Base-by-base conservation (phyloP, 148 eudicot species). In the Selenicereus undatus region DNA sequence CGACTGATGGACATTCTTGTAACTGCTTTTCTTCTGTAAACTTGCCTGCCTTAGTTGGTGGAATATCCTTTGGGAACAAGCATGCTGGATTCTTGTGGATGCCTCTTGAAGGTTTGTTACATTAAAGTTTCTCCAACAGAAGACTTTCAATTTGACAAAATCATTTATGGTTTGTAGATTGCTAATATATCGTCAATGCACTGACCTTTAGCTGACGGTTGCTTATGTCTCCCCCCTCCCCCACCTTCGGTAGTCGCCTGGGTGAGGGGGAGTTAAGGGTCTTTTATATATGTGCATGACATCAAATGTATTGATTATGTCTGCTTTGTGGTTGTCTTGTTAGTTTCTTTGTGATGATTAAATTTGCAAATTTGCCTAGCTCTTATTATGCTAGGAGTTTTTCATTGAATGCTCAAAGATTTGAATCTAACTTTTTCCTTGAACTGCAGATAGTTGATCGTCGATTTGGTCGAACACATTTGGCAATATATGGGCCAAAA, bases 401-500 rank as follows among this genome's bases (percentile, higher is more conserved):
- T 68, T 68, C 18, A 60, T 62, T 69, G 68, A 69, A 9, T 76
- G 24, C 35, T 71, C 22, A 45, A 48, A 50, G 22, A 45, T 29
- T 36, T 71, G 54, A 18, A 8, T 27, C 65, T 13, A 20, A 54
- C 18, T 75, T 73, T 52, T 13, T 32, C 11, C 51, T 77, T 45
- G 30, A 82, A 73, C 4, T 92, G 91, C 90, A 95, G 96, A 90
- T 95, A 73, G 84, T 92, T 79, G 98, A 95, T 82, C 89, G 97
- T 76, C 85, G 98, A 68, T 93, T 95, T 90, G 97, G 98, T 26
- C 88, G 97, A 76, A 95, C 98, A 29, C 89, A 93, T 87, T 68
- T 95, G 84, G 98, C 94, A 78, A 90, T 95, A 79, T 95, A 95
- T 84, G 97, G 97, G 73, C 98, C 98, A 72, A 83, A 86, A 78